phyloP scores from a whole-genome alignment of 768 basidiomycete species.

The Agrocybe chaxingu region DNA sequence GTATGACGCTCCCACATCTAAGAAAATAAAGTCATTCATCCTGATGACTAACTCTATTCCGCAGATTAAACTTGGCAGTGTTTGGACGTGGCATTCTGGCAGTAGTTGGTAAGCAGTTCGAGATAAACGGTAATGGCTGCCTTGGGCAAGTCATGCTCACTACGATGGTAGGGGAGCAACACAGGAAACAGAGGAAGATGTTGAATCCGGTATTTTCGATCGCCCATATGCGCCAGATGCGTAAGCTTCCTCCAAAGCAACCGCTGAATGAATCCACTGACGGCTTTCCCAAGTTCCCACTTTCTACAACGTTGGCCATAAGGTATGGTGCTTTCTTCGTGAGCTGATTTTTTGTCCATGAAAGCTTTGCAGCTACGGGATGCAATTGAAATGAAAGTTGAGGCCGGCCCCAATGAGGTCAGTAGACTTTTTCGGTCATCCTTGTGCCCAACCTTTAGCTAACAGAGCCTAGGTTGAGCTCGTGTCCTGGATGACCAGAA shows the following conservation, averaged over 20 bases:
- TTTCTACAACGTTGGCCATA: constrained; percentile 30
- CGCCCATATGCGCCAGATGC: constrained; percentile 32
- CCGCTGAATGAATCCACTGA: not conserved
- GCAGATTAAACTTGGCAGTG: not conserved
- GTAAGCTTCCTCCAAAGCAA: constrained; percentile 13
- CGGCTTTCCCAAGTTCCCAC: constrained; percentile 26
- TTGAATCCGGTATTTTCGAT: constrained; percentile 37
- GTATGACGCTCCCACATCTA: not conserved
- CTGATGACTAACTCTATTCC: not conserved
- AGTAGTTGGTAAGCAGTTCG: constrained; percentile 17
- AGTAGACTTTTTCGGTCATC: not conserved
- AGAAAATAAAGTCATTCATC: not conserved
- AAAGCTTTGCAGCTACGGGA: constrained; percentile 20
- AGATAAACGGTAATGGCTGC: not conserved
- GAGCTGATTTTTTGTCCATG: not conserved
- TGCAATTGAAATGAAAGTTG: constrained; percentile 20
- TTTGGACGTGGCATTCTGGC: constrained; percentile 11
- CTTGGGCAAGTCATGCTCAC: not conserved
- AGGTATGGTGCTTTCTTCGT: constrained; percentile 14
- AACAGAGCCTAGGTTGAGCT: constrained; percentile 24
- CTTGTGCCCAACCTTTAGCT: not conserved
- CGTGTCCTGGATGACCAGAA: constrained; percentile 33
- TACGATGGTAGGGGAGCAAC: constrained; percentile 33
- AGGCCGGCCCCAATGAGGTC: constrained; percentile 27
- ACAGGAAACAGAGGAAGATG: constrained; percentile 36